Evolutionary conservation across 2,329 filamentous ascomycete genomes (phyloP).

Genomic region (Lasiodiplodia gonubiensis): DNA sequence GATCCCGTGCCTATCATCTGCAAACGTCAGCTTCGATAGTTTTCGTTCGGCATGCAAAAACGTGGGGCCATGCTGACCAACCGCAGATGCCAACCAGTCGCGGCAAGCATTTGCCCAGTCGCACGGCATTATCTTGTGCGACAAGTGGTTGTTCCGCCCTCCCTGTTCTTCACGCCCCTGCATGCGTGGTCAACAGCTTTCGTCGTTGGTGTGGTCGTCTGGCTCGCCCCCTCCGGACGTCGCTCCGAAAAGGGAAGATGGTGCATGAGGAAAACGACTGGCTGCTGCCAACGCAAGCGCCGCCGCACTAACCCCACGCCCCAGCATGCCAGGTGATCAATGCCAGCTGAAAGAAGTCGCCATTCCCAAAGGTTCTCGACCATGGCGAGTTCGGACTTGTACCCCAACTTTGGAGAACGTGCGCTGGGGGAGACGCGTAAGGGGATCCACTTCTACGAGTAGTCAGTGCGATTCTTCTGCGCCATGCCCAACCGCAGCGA

Average conservation of each 20-base stretch:
- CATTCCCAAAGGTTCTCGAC: background rate
- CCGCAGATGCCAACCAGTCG: background rate
- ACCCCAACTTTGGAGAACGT: background rate
- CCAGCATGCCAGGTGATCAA: background rate
- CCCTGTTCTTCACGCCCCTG: conserved; percentile 8
- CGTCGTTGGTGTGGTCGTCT: background rate
- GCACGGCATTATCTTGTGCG: conserved; percentile 14
- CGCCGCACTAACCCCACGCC: conserved; percentile 13
- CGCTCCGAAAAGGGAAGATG: conserved; percentile 1
- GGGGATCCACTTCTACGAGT: conserved; percentile 1
- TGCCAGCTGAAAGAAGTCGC: conserved; percentile 5
- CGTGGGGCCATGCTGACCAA: background rate
- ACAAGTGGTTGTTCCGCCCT: conserved; percentile 4
- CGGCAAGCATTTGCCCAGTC: background rate
- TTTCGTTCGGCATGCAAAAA: background rate
- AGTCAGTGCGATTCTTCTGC: background rate
- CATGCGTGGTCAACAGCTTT: background rate
- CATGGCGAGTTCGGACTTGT: background rate
- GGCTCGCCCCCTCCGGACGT: background rate
- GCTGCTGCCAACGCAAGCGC: background rate
- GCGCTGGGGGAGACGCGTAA: background rate
- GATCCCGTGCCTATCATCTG: conserved; percentile 3
- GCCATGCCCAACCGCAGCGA: background rate
- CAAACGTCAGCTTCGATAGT: background rate
- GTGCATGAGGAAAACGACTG: background rate